Conservation (phyloP, 2,329 filamentous ascomycete genomes). For the Cytospora piceae region DNA sequence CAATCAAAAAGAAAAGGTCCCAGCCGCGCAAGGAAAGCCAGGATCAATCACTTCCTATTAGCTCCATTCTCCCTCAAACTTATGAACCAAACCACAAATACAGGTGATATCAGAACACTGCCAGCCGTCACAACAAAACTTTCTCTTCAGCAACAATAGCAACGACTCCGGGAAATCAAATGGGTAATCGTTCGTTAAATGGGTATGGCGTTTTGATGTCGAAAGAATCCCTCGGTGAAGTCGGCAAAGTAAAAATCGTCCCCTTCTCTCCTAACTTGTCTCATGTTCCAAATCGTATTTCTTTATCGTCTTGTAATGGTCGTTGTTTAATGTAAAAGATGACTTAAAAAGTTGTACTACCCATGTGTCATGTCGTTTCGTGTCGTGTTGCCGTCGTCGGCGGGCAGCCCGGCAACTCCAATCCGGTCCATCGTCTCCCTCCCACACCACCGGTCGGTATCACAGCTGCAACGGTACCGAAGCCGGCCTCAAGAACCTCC, state of each 20-base stretch:
- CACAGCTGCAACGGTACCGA: constrained; percentile 12
- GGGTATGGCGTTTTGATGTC: constrained; percentile 23
- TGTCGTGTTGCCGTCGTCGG: not conserved
- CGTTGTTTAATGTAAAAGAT: not conserved
- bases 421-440: not conserved
- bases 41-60: constrained; percentile 8
- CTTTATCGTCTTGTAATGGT: not conserved
- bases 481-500: constrained; percentile 2
- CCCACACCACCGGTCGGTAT: not conserved
- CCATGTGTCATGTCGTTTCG: not conserved
- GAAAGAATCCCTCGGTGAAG: constrained; percentile 6
- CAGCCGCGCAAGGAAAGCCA: constrained; percentile 1
- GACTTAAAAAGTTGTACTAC: not conserved
- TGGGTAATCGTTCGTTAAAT: constrained; percentile 28
- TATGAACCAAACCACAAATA: not conserved
- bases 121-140: constrained; percentile 13
- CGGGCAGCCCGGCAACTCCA: not conserved
- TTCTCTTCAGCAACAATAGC: constrained; percentile 14
- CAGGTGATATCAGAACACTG: constrained; percentile 7
- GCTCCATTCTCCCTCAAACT: constrained; percentile 11
- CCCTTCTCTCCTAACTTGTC: not conserved
- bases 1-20: not conserved
- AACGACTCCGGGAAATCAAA: constrained; percentile 24
- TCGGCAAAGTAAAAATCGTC: not conserved
- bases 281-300: not conserved